Base-by-base conservation (phyloP, 2,329 filamentous ascomycete genomes). In the Apiospora marii region DNA sequence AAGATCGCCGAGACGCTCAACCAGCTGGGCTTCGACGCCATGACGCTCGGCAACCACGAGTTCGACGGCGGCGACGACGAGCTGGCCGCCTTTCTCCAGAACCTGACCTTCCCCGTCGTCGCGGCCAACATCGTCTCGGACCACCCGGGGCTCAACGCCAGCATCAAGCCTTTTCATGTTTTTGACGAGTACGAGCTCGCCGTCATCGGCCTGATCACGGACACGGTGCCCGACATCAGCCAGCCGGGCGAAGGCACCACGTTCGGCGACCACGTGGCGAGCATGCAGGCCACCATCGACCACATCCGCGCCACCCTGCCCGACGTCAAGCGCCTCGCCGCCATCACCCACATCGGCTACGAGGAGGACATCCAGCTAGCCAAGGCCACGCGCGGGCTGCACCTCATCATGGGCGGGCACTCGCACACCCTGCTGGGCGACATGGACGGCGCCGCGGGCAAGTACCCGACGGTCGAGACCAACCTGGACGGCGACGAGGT, bases 1-100 rank as follows among this genome's bases (percentile, higher is more conserved):
- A 92, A 92, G 85, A 92, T 92, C 74, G 89, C 90, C 68, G 87
- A 91, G 77, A 90, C 88, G 0, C 81, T 92, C 73, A 93, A 93
- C 74, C 85, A 90, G 78, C 82, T 92, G 69, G 86, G 87, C n/a
- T 92, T 92, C 75, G 89, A 92, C 74, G 89, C 88, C 76, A 92
- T 92, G 90, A 92, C 90, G 0, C 82, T 92, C 1, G 90, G 90
- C 22, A 92, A 92, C 81, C 90, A 92, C 77, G 91, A 92, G 79
- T 92, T 90, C 78, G 91, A 92, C 75, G 88, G 85, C 6, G 91
- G 91, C 51, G 90, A 92, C 72, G 89, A 91, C 71, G 81, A 87
- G 79, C 85, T 92, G 0, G 91, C 89, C 61, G 84, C 87, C 37
- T 92, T 92, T 77, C 80, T 92, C 48, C 81, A 85, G 70, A 92